Evolutionary conservation across 1,284 basidiomycete species (phyloP).

Genomic region (Cutaneotrichosporon sp.): DNA sequence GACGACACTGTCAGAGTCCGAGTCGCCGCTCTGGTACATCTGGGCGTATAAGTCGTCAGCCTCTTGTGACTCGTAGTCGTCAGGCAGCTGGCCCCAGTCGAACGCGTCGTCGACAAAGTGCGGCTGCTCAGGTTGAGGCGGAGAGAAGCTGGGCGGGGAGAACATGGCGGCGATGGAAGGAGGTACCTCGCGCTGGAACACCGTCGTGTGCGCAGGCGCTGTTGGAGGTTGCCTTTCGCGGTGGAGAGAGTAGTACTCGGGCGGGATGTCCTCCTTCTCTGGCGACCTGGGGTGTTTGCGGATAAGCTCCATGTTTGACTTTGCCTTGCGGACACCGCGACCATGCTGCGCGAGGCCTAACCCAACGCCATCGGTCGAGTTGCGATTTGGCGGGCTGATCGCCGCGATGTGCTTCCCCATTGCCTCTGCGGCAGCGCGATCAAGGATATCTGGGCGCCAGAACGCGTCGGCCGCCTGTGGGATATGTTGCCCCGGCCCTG

Average conservation of each 20-base stretch:
- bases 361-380: slow-evolving; percentile 28
- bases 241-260: background rate
- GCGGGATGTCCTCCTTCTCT: slow-evolving; percentile 35
- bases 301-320: slow-evolving; percentile 38
- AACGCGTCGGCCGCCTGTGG: slow-evolving; percentile 3
- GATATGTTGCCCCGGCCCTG: slow-evolving; percentile 6
- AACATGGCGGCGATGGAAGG: slow-evolving; percentile 19
- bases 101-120: slow-evolving; percentile 29
- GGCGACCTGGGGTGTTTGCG: slow-evolving; percentile 37
- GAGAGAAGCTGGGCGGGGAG: slow-evolving; percentile 14
- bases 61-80: slow-evolving; percentile 43
- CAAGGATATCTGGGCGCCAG: slow-evolving; percentile 1
- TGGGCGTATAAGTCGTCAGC: slow-evolving; percentile 34
- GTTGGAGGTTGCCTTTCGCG: background rate
- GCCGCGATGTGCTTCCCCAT: slow-evolving; percentile 19
- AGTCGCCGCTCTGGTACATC: background rate
- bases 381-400: slow-evolving; percentile 22
- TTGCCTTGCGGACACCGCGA: slow-evolving; percentile 39
- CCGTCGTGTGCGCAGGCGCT: background rate
- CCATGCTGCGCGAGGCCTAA: slow-evolving; percentile 37
- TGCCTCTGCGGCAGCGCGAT: slow-evolving; percentile 16
- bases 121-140: background rate
- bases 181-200: slow-evolving; percentile 13
- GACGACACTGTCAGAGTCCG: background rate
- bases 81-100: slow-evolving; percentile 40